Base-by-base conservation (phyloP, 352 stramenopile species). In the Phytophthora cryptogea region DNA sequence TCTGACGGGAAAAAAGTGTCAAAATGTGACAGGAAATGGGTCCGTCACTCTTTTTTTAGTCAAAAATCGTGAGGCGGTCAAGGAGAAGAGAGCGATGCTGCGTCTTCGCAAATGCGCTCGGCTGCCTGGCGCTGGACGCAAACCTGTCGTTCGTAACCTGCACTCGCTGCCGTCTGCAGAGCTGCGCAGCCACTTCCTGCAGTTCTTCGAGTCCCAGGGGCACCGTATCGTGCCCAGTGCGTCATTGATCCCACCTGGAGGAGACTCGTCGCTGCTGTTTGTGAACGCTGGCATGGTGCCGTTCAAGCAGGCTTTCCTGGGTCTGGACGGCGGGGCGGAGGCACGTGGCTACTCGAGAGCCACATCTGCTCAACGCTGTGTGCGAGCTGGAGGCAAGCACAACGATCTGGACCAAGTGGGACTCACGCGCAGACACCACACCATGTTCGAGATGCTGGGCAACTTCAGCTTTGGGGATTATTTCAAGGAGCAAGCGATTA, bases 391-490 rank as follows among this genome's bases (percentile, higher is more conserved):
- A 42, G 96, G 97, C 46, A 99, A 99, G 76, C 96, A 99, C 78
- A 99, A 99, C 72, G 97, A 99, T 75, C 76, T 99, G 42, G 97
- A 99, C 59, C 95, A 99, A 72, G 97, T 99, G 7, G 96, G 96
- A 20, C 95, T 98, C 71, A 97, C 97, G 59, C 84, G 97, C 3
- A 97, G 97, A 54, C 97, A 99, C 83, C 97, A 99, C 68, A 99
- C 96, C 43, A 97, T 98, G 73, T 99, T 99, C 68, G 96, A 99
- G 78, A 99, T 99, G 97, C 79, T 99, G 26, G 97, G 97, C 39
- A 99, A 99, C 68, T 99, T 97, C 81, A 97, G 82, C 46, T 98
- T 99, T 68, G 96, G 96, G 39, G 91, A 98, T 72, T 99, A 99
- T 78, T 99, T 99, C 74, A 99, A 99, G 66, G 80, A 97, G 35